phyloP scores from a whole-genome alignment of 768 basidiomycete species.

The Trametes cinnabarina region DNA sequence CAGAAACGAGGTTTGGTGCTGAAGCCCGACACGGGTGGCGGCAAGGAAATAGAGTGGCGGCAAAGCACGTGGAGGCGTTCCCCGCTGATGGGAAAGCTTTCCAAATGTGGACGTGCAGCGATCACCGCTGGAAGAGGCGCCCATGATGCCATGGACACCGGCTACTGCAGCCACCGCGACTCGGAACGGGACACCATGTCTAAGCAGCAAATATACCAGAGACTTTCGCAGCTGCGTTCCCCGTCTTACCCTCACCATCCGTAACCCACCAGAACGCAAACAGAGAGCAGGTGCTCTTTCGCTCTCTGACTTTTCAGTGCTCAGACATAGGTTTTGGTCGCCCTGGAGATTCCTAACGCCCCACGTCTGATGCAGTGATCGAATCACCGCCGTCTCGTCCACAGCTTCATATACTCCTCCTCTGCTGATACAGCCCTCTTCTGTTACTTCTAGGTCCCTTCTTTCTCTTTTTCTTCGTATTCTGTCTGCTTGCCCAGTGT shows the following conservation, averaged over 20 bases:
- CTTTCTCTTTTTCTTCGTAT: slow-evolving; percentile 7
- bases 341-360: slow-evolving; percentile 32
- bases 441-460: not conserved
- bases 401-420: slow-evolving; percentile 6
- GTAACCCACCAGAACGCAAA: not conserved
- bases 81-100: not conserved
- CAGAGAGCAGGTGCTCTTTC: slow-evolving; percentile 14
- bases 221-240: not conserved
- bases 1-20: not conserved
- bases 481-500: not conserved
- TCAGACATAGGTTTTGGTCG: slow-evolving; percentile 26
- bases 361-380: slow-evolving; percentile 23
- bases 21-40: slow-evolving; percentile 4
- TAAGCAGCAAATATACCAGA: not conserved
- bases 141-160: slow-evolving; percentile 20
- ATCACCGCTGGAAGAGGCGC: slow-evolving; percentile 4
- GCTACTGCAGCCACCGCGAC: not conserved
- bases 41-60: not conserved
- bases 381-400: slow-evolving; percentile 14
- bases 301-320: not conserved
- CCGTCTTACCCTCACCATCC: slow-evolving; percentile 2
- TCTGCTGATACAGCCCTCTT: not conserved
- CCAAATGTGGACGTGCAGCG: slow-evolving; percentile 1
- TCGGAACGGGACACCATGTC: not conserved
- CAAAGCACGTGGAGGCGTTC: not conserved